Evolutionary conservation across 345 rosid genomes (phyloP), one percentile per base, ranked within the genome.

Genomic region (Nephelium lappaceum): DNA sequence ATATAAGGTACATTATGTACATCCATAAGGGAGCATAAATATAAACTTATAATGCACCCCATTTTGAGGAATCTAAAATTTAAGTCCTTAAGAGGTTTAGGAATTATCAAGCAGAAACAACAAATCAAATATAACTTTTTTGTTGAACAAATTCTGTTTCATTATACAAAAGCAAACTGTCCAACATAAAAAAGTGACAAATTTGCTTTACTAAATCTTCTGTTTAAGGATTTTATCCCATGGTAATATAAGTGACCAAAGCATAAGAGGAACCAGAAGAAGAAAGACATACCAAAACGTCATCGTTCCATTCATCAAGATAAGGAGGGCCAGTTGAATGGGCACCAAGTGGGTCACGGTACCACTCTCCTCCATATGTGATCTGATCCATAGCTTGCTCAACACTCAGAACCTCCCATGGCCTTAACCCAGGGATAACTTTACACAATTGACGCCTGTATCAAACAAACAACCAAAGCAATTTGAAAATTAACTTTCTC

Each of bases 371-470:
- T 43, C 90, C 91, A 77, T 89, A 95, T 27, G 90, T 92, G 58
- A 95, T 87, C 80, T 92, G 87, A 84, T 93, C 95, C 97, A 95
- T 95, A 45, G 98, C 98, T 86, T 95, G 98, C 87, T 93, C 98
- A 65, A 92, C 66, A 67, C 95, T 93, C 73, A 93, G 82, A 81
- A 95, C 94, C 85, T 95, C 98, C 98, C 98, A 93, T n/a, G 98
- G 98, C 84, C 98, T 89, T 82, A 95, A 81, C 49, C 92, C 97
- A 39, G 98, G 98, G 77, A 93, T 89, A 77, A 85, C 77, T 81
- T 93, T 88, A 5, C 86, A 88, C 88, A 93, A 75, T 69, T 85
- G 85, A 65, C 72, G 79, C 87, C 98, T 93, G 81, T 71, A 25
- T 16, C 81, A 78, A 38, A 82, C 64, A 79, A 82, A 27, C 45